phyloP scores from a whole-genome alignment of 2,329 filamentous ascomycete species.

The Aspergillus fructus region DNA sequence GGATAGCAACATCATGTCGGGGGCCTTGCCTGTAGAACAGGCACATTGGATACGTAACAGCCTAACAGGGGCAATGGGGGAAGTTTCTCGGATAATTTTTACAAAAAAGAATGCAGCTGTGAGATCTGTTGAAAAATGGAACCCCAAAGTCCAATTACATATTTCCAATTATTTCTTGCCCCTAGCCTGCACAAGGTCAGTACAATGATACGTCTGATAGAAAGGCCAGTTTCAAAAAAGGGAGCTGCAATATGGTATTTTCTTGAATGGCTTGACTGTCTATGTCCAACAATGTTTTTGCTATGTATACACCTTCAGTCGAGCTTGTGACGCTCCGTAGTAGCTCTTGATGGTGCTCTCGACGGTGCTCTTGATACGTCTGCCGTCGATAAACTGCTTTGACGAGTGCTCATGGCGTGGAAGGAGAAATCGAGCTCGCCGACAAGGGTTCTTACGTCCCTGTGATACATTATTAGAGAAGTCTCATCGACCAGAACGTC shows the following conservation, averaged over 20 bases:
- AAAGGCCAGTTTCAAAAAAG: neutral
- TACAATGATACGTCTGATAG: neutral
- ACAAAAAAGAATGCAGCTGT: neutral
- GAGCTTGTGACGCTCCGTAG: slow-evolving; percentile 27
- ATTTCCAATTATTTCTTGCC: neutral
- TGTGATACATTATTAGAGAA: slow-evolving; percentile 18
- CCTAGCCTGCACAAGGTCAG: neutral
- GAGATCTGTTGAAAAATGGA: neutral
- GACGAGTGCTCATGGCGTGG: slow-evolving; percentile 49
- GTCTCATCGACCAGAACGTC: neutral
- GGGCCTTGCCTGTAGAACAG: neutral
- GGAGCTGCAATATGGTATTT: neutral
- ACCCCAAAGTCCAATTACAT: neutral
- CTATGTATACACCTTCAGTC: slow-evolving; percentile 20
- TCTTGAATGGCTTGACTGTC: neutral
- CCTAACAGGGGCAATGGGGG: neutral
- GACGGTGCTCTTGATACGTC: slow-evolving; percentile 22
- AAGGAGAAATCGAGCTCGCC: slow-evolving; percentile 75
- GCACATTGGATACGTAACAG: neutral
- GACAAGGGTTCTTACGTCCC: slow-evolving; percentile 64
- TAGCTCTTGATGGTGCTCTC: slow-evolving; percentile 16
- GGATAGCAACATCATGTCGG: neutral
- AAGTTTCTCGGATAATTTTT: neutral
- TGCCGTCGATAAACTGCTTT: slow-evolving; percentile 25
- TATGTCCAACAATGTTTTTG: neutral